A percentile compares a stretch with the other conserved stretches of the same genome.
These are phyloP conservation scores for Bryopsis sp. DNA, from an alignment of 139 green algal genomes.

Conservation along the genomic window DNA sequence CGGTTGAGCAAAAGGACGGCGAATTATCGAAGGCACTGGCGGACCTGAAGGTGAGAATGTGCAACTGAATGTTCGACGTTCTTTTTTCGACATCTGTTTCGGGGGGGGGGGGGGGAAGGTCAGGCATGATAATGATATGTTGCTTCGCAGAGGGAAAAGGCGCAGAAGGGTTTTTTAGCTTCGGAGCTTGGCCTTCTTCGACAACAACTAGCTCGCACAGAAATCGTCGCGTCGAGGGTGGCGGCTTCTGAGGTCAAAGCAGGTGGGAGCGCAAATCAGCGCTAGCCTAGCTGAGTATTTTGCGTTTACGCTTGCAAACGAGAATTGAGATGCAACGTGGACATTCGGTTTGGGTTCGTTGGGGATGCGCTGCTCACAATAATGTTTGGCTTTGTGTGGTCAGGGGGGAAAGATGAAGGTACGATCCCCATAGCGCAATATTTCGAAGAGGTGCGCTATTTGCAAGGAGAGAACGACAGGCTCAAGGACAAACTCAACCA, in stretches of 20 bases:
- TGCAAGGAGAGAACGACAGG: constrained; percentile 20
- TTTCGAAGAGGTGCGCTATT: constrained; percentile 21
- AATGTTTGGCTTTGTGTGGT: background rate
- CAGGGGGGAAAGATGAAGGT: constrained; percentile 16
- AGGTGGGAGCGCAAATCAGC: constrained; percentile 11
- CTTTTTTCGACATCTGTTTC: too few species aligned
- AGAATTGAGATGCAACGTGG: background rate
- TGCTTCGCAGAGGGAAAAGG: too few species aligned
- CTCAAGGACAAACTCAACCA: constrained; percentile 20
- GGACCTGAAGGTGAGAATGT: too few species aligned
- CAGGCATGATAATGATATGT: too few species aligned
- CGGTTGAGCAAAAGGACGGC: too few species aligned
- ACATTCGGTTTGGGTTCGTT: too few species aligned
- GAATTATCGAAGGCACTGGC: too few species aligned
- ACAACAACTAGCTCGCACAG: constrained; percentile 18
- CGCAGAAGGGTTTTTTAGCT: too few species aligned
- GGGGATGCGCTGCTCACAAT: background rate
- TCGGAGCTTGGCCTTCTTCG: constrained; percentile 16
- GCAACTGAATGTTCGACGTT: too few species aligned
- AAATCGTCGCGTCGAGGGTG: constrained; percentile 19
- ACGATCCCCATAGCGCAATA: constrained; percentile 19
- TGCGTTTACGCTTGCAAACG: background rate
- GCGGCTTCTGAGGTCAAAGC: constrained; percentile 24
- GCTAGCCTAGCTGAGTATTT: background rate
- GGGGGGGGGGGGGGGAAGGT: too few species aligned